These are phyloP conservation scores for Tuber melanosporum DNA, from an alignment of 495 filamentous ascomycete genomes.

Conservation along the genomic window DNA sequence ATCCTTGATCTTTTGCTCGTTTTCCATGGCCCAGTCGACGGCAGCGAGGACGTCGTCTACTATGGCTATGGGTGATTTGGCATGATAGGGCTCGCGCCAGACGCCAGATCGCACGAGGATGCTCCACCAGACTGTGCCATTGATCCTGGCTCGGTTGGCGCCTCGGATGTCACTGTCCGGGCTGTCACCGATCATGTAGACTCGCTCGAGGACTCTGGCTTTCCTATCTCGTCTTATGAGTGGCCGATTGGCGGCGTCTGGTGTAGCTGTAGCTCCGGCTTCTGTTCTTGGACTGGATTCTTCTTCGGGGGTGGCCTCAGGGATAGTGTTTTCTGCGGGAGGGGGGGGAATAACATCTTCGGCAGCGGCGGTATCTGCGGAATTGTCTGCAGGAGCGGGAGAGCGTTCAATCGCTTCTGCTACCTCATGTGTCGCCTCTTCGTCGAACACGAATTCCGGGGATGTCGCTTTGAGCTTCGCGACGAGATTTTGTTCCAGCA, in stretches of 20 bases:
- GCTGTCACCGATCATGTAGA: constrained; percentile 99
- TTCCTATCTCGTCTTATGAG: neutral
- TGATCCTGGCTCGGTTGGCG: constrained; percentile 62
- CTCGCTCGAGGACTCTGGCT: constrained; percentile 43
- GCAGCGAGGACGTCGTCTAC: constrained; percentile 63
- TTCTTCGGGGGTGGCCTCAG: neutral
- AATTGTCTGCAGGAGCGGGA: neutral
- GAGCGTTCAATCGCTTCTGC: neutral
- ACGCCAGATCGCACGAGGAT: constrained; percentile 84
- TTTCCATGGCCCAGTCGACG: constrained; percentile 57
- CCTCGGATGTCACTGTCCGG: constrained; percentile 85
- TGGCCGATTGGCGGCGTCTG: neutral
- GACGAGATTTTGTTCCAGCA: constrained; percentile 47
- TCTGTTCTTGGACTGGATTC: neutral
- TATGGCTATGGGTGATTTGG: constrained; percentile 50
- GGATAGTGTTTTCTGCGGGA: neutral
- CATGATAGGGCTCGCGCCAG: constrained; percentile 55
- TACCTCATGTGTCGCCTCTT: constrained; percentile 22
- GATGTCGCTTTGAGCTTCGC: constrained; percentile 52
- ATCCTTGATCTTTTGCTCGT: constrained; percentile 18
- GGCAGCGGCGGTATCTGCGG: neutral
- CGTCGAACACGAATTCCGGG: constrained; percentile 37
- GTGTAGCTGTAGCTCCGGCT: constrained; percentile 21
- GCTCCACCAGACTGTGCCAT: constrained; percentile 67
- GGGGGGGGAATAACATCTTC: neutral